Conservation (phyloP, 1,284 basidiomycete species). For the Waitea zeae region DNA sequence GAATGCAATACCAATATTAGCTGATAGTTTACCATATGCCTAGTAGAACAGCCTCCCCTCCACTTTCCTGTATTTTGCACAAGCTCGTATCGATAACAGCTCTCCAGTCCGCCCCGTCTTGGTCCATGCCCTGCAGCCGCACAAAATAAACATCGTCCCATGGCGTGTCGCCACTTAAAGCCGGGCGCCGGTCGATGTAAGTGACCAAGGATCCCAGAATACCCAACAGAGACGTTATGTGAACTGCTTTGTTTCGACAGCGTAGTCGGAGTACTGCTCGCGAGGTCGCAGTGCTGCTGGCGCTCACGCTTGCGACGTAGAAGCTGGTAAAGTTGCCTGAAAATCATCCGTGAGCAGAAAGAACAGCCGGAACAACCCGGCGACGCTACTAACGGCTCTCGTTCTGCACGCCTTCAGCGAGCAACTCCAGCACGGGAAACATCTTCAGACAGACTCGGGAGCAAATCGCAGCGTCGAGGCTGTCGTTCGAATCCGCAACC, state of each 20-base stretch:
- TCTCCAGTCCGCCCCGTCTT: neutral
- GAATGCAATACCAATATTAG: too few relatives aligned
- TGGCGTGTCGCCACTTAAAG: too few relatives aligned
- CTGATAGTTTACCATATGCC: neutral
- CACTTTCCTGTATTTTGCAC: neutral
- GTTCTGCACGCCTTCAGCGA: conserved; percentile 46
- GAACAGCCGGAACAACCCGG: neutral
- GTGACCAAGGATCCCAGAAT: conserved; percentile 12
- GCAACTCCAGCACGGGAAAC: conserved; percentile 37
- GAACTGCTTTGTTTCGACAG: conserved; percentile 4
- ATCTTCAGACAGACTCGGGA: conserved; percentile 41
- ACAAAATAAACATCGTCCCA: neutral
- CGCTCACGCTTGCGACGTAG: conserved; percentile 27
- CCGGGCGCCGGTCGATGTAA: conserved; percentile 52
- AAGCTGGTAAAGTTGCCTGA: conserved; percentile 51
- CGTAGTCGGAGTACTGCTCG: conserved; percentile 6
- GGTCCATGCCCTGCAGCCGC: neutral
- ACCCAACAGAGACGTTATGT: neutral
- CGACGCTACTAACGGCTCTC: conserved; percentile 25
- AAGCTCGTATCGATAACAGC: neutral
- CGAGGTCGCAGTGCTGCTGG: conserved; percentile 11
- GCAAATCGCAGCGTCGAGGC: conserved; percentile 51
- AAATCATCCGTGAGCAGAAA: conserved; percentile 2
- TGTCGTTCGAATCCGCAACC: conserved; percentile 21
- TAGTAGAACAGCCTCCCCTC: neutral